A percentile compares a stretch with the other conserved stretches of the same genome.
Conservation (phyloP, 2,329 filamentous ascomycete species). For the Aureobasidium melanogenum region DNA sequence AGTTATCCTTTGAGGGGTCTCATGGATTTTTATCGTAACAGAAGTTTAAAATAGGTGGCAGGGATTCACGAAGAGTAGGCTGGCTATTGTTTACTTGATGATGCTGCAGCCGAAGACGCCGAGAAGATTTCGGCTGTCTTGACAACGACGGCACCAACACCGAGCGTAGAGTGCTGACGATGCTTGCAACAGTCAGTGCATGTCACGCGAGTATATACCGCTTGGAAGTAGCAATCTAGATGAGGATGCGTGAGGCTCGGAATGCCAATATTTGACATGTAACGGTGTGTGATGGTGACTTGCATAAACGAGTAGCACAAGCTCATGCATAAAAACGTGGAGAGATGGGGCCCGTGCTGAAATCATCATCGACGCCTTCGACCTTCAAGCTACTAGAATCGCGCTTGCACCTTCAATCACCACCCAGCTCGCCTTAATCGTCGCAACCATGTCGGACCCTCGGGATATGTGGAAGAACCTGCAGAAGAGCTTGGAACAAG, state of each 20-base stretch:
- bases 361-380: constrained; percentile 7
- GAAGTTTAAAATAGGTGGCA: not conserved
- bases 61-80: not conserved
- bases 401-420: not conserved
- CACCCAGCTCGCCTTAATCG: not conserved
- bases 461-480: constrained; percentile 59
- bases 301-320: constrained; percentile 2
- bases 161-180: not conserved
- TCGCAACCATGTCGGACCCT: constrained; percentile 40
- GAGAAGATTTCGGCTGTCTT: not conserved
- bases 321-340: not conserved
- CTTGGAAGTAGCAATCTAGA: not conserved
- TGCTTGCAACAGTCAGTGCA: not conserved
- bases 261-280: not conserved
- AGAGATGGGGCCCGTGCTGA: not conserved
- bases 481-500: constrained; percentile 48
- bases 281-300: not conserved
- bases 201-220: not conserved
- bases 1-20: not conserved
- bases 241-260: not conserved
- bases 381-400: not conserved
- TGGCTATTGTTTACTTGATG: constrained; percentile 2
- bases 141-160: not conserved
- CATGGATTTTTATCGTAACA: not conserved
- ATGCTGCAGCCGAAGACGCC: not conserved